These are phyloP conservation scores for Vigna reflexopilosa DNA, from an alignment of 306 rosid genomes.

Conservation along the genomic window DNA sequence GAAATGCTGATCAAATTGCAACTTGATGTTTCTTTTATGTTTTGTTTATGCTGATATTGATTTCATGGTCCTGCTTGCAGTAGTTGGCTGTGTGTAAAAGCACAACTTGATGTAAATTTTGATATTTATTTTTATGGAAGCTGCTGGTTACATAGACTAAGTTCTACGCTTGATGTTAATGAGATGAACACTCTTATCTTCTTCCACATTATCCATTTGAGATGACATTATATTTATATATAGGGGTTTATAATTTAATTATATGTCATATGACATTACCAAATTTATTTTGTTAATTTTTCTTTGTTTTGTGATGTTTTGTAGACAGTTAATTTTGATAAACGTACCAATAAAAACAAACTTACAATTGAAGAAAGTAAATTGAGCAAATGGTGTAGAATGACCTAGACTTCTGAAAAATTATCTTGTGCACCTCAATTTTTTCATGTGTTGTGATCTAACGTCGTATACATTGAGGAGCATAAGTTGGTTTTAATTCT, in stretches of 20 bases:
- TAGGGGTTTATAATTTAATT: conserved; percentile 30
- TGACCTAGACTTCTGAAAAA: neutral
- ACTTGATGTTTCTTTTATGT: conserved; percentile 4
- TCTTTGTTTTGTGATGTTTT: neutral
- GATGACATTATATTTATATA: neutral
- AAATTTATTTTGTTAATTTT: neutral
- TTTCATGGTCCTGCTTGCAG: conserved; percentile 15
- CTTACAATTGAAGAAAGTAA: conserved; percentile 7
- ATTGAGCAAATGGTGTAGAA: neutral
- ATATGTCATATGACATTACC: neutral
- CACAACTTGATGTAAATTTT: neutral
- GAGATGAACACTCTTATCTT: conserved; percentile 19
- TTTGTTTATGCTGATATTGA: conserved; percentile 3
- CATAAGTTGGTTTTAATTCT: neutral
- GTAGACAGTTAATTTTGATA: neutral
- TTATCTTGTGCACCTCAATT: neutral
- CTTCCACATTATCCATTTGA: neutral
- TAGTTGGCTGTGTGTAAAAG: neutral
- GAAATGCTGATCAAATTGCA: conserved; percentile 32
- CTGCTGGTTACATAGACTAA: conserved; percentile 7
- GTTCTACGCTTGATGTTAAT: conserved; percentile 15
- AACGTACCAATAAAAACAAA: neutral
- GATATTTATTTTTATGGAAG: conserved; percentile 1
- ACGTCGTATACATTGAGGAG: neutral
- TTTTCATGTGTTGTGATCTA: neutral